Base-by-base conservation (phyloP, 352 stramenopile genomes). In the Globisporangium spiculum region DNA sequence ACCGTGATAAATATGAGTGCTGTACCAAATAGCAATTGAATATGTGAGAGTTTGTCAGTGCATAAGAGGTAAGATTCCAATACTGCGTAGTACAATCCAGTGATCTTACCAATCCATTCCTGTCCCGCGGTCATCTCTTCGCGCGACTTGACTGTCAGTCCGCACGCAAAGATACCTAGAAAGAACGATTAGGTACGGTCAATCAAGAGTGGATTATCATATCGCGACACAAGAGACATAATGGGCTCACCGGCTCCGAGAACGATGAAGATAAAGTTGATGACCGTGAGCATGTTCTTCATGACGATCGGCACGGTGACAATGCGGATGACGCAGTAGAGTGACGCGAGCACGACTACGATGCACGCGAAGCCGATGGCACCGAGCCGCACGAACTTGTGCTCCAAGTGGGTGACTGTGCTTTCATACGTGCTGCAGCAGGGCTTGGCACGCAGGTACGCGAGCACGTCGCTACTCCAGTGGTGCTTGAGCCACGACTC, bases 301-400 rank as follows among this genome's bases (percentile, higher is more conserved):
- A 96, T 94, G 63, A 96, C 80, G 72, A 94, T 92, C 7, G 88
- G 88, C 41, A 96, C 81, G n/a, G 84, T 92, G 44, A 93, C 83
- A 70, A 96, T 93, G 69, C 85, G 84, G 26, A 96, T 69, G 50
- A 93, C 81, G 70, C 83, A 96, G 74, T 91, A 91, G 74, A 93
- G 83, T 26, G 85, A 75, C 1, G 71, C 59, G 22, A 96, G 44
- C 46, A 88, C 73, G 18, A 91, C 68, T 24, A 72, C 67, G 41
- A 91, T 75, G 62, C 76, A 83, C 27, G 70, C 72, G 2, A 80
- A 69, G 60, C 79, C 84, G 14, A 93, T 65, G 0, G 58, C 69
- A 4, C 88, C 86, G 1, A 94, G 70, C 22, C 79, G 50, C n/a
- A 70, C 34, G 26, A 91, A 84, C 30, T 78, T 72, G 27, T 61